A percentile compares a stretch with the other conserved stretches of the same genome.
Conservation (phyloP, 768 basidiomycete species). For the Neoboletus brunneissimus region DNA sequence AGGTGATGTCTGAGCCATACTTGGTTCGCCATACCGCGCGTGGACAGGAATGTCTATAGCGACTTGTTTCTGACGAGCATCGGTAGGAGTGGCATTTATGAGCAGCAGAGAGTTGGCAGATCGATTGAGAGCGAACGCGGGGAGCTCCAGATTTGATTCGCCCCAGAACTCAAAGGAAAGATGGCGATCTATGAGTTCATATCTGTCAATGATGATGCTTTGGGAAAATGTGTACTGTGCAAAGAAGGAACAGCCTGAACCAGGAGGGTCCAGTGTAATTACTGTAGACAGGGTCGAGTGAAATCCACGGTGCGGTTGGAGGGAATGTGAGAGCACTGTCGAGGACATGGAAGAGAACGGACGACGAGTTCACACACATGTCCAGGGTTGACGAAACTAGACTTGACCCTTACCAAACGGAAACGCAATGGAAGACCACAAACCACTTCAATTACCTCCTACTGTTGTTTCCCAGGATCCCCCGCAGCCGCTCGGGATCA, state of each 20-base stretch:
- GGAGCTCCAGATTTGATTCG: slow-evolving; percentile 42
- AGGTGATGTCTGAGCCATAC: slow-evolving; percentile 5
- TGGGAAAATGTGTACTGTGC: slow-evolving; percentile 38
- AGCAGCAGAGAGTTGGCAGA: slow-evolving; percentile 31
- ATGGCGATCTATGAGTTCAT: slow-evolving; percentile 38
- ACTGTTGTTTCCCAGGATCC: slow-evolving; percentile 6
- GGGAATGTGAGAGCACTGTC: slow-evolving; percentile 15
- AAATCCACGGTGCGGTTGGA: slow-evolving; percentile 27
- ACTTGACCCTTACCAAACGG: background rate
- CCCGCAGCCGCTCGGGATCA: slow-evolving; percentile 13
- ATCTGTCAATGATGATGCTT: slow-evolving; percentile 42
- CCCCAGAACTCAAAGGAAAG: slow-evolving; percentile 38
- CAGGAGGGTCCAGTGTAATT: slow-evolving; percentile 12
- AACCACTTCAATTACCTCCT: slow-evolving; percentile 12
- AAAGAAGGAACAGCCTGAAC: slow-evolving; percentile 28
- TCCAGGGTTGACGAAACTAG: background rate
- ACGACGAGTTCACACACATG: background rate
- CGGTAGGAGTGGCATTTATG: slow-evolving; percentile 24
- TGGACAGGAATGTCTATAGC: slow-evolving; percentile 42
- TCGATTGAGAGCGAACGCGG: slow-evolving; percentile 36
- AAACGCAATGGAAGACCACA: slow-evolving; percentile 16
- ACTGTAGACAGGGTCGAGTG: slow-evolving; percentile 31
- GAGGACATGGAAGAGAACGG: slow-evolving; percentile 13
- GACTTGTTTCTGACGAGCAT: slow-evolving; percentile 6
- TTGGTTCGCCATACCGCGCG: slow-evolving; percentile 40